These are phyloP conservation scores for Colletotrichum eleusines DNA, from an alignment of 2,329 filamentous ascomycete genomes.

Conservation along the genomic window DNA sequence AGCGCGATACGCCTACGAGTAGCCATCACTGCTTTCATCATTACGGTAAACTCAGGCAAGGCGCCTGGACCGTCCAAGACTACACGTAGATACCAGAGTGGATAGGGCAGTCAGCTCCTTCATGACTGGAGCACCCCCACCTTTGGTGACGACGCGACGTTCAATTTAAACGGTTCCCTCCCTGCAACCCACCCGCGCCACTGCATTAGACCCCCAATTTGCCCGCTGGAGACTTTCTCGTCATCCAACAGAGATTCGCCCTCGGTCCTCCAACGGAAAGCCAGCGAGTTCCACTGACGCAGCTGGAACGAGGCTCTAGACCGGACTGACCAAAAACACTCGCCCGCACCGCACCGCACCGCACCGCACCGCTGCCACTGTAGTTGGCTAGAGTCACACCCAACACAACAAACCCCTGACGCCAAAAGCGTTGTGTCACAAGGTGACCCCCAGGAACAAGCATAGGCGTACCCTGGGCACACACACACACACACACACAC, in stretches of 20 bases:
- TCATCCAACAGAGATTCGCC: conserved; percentile 31
- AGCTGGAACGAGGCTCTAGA: conserved; percentile 11
- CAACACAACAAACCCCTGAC: conserved; percentile 39
- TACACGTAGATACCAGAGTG: too few species aligned
- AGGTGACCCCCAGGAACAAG: conserved; percentile 3
- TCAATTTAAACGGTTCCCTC: conserved; percentile 38
- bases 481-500: too few species aligned
- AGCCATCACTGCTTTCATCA: not conserved
- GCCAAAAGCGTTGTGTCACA: conserved; percentile 36
- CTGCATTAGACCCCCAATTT: conserved; percentile 39
- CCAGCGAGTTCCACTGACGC: conserved; percentile 12
- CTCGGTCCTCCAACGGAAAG: conserved; percentile 13
- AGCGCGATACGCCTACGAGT: not conserved
- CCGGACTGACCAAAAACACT: conserved; percentile 5
- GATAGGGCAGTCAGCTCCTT: too few species aligned
- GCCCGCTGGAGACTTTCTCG: conserved; percentile 36
- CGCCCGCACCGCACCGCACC: not conserved
- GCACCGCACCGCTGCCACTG: conserved; percentile 19
- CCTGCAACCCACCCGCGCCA: conserved; percentile 28
- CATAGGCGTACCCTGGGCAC: not conserved
- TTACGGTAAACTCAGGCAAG: not conserved
- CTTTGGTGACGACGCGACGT: conserved; percentile 38
- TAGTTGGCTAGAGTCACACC: conserved; percentile 28
- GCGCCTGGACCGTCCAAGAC: not conserved
- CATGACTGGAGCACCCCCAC: conserved; percentile 30